phyloP scores from a whole-genome alignment of 306 rosid species.

The Chamaecrista fasciculata region DNA sequence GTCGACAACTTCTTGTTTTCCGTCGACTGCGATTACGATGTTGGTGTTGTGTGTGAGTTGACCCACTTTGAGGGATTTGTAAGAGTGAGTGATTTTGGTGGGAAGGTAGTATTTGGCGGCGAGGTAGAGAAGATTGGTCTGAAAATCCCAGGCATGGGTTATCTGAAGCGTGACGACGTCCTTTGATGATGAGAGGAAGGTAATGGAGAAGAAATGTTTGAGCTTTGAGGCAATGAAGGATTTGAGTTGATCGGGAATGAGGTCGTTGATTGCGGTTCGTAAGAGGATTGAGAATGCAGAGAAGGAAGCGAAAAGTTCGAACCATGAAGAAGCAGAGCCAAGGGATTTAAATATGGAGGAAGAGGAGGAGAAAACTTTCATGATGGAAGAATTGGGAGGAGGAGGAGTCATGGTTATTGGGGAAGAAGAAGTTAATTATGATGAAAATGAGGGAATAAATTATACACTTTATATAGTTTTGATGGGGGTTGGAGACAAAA shows the following conservation, averaged over 20 bases:
- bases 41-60: not conserved
- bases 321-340: constrained; percentile 41
- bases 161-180: constrained; percentile 27
- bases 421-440: too few species aligned
- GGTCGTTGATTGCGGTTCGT: constrained; percentile 35
- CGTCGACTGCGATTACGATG: constrained; percentile 11
- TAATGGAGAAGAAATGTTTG: not conserved
- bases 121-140: constrained; percentile 20
- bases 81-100: not conserved
- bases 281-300: constrained; percentile 41
- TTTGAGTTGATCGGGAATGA: constrained; percentile 25
- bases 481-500: too few species aligned
- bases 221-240: constrained; percentile 18
- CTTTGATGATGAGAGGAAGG: not conserved
- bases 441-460: too few species aligned
- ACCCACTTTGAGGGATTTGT: constrained; percentile 32
- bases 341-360: not conserved
- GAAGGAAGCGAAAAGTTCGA: constrained; percentile 38
- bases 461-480: too few species aligned
- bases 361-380: constrained; percentile 1
- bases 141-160: constrained; percentile 9
- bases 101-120: constrained; percentile 39
- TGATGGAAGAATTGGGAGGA: not conserved
- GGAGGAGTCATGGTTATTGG: not conserved
- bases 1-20: constrained; percentile 28